Conservation (phyloP, 106 monocot species). For the Platanthera guangdongensis region DNA sequence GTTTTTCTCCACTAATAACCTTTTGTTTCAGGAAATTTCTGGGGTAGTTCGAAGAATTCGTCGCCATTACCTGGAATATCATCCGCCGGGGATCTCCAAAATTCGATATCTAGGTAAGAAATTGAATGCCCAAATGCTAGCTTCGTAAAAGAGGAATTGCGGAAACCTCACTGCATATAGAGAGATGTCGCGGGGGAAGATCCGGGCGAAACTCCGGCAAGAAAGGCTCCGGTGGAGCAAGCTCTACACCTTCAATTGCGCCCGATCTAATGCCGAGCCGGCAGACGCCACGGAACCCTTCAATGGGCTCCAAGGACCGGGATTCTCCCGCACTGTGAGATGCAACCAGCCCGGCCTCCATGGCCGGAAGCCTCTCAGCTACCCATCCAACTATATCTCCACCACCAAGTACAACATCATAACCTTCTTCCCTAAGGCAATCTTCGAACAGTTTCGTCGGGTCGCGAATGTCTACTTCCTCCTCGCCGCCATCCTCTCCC, state of each 20-base stretch:
- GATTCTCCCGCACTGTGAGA: slow-evolving; percentile 58
- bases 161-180: neutral
- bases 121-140: neutral
- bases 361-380: slow-evolving; percentile 30
- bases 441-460: slow-evolving; percentile 87
- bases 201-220: slow-evolving; percentile 2
- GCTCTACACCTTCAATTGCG: slow-evolving; percentile 44
- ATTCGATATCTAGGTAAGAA: neutral
- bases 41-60: neutral
- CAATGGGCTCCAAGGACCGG: slow-evolving; percentile 50
- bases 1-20: neutral
- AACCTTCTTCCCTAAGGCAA: slow-evolving; percentile 81
- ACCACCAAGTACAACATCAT: slow-evolving; percentile 92
- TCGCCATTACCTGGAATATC: neutral
- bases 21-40: neutral
- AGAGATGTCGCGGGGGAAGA: neutral
- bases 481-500: slow-evolving; percentile 58
- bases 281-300: slow-evolving; percentile 8
- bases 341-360: slow-evolving; percentile 38
- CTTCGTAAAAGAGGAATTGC: neutral
- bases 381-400: slow-evolving; percentile 51
- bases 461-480: slow-evolving; percentile 95
- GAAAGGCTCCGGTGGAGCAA: slow-evolving; percentile 53
- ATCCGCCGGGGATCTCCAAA: neutral
- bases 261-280: slow-evolving; percentile 6